These are phyloP conservation scores for Trichoderma orchidacearum DNA, from an alignment of 495 filamentous ascomycete genomes.

Conservation along the genomic window DNA sequence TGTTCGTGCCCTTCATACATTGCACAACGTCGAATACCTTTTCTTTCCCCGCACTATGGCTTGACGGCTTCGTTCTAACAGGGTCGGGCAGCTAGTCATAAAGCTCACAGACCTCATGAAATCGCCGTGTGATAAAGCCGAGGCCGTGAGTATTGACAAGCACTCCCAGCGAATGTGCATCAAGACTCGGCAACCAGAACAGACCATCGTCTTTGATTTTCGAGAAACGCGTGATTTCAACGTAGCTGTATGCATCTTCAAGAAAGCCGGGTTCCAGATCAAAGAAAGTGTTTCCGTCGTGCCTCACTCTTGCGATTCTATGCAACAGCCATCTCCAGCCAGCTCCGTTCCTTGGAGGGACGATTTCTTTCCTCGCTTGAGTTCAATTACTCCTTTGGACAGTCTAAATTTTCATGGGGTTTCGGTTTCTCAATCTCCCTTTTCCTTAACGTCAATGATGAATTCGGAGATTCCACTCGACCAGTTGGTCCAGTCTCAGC, in stretches of 20 bases:
- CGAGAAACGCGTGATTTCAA: neutral
- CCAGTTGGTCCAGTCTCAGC: too few relatives aligned
- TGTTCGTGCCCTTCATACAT: neutral
- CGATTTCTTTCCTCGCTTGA: neutral
- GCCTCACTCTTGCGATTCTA: neutral
- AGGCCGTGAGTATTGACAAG: neutral
- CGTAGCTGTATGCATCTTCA: neutral
- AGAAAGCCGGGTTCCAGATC: neutral
- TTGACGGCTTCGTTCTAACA: neutral
- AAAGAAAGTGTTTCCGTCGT: neutral
- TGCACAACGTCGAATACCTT: too few relatives aligned
- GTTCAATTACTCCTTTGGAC: neutral
- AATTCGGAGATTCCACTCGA: neutral
- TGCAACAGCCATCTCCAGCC: neutral
- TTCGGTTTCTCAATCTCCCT: neutral
- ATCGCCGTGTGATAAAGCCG: neutral
- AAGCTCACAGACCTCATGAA: neutral
- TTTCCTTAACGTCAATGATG: neutral
- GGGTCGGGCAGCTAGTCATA: neutral
- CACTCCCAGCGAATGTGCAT: neutral
- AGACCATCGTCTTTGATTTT: neutral
- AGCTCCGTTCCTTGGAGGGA: neutral
- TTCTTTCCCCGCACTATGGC: too few relatives aligned
- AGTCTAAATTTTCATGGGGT: neutral
- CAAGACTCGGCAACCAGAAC: neutral